These are phyloP conservation scores for Hippophae gyantsensis DNA, from an alignment of 306 rosid genomes.

Conservation along the genomic window DNA sequence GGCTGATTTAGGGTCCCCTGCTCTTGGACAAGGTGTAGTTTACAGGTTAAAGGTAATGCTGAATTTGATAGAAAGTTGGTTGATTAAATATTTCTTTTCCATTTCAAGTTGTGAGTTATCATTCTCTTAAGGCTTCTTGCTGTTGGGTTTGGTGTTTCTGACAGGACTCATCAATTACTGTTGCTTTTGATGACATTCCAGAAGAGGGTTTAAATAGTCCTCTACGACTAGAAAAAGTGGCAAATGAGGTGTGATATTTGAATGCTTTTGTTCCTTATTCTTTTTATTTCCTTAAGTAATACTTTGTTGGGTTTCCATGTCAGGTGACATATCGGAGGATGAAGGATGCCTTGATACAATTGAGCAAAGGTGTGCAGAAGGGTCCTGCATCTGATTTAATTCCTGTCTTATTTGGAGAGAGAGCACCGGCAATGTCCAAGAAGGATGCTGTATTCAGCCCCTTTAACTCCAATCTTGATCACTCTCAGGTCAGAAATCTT, in stretches of 20 bases:
- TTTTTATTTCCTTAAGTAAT: constrained; percentile 1
- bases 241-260: constrained; percentile 61
- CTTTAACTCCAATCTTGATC: constrained; percentile 69
- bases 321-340: constrained; percentile 92
- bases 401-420: constrained; percentile 85
- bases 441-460: constrained; percentile 60
- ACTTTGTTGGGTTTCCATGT: constrained; percentile 14
- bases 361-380: constrained; percentile 90
- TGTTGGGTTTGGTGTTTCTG: constrained; percentile 21
- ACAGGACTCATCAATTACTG: constrained; percentile 90
- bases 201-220: constrained; percentile 89
- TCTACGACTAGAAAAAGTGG: constrained; percentile 80
- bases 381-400: constrained; percentile 92
- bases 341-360: constrained; percentile 84
- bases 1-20: constrained; percentile 85
- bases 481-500: constrained; percentile 66
- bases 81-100: constrained; percentile 8
- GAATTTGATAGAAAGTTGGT: constrained; percentile 10
- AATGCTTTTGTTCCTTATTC: background rate
- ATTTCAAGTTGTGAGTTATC: constrained; percentile 10
- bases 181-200: constrained; percentile 95
- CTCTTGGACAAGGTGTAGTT: constrained; percentile 97
- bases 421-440: constrained; percentile 65
- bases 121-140: constrained; percentile 20
- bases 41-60: constrained; percentile 72